These are phyloP conservation scores for Lumnitzera littorea DNA, from an alignment of 345 rosid genomes.

Conservation along the genomic window DNA sequence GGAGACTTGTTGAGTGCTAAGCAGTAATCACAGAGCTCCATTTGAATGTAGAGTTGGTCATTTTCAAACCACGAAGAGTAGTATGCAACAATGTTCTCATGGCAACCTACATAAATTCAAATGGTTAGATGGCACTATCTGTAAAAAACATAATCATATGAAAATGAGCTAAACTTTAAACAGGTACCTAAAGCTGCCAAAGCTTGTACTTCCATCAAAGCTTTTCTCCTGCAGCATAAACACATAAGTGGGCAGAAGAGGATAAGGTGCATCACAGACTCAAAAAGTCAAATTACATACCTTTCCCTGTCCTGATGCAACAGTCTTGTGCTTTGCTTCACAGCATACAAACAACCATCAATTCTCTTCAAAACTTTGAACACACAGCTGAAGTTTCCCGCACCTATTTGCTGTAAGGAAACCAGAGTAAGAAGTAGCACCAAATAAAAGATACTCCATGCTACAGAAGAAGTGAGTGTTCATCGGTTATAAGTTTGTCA, in stretches of 20 bases:
- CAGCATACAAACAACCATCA: slow-evolving; percentile 95
- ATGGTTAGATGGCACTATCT: neutral
- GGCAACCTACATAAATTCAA: slow-evolving; percentile 40
- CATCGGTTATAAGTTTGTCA: neutral
- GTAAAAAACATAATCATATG: neutral
- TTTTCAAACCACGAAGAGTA: slow-evolving; percentile 94
- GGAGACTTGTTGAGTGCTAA: slow-evolving; percentile 44
- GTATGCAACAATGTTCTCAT: slow-evolving; percentile 78
- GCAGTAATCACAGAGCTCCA: slow-evolving; percentile 90
- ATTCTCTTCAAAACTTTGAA: slow-evolving; percentile 90
- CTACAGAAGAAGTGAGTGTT: neutral
- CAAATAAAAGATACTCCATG: slow-evolving; percentile 2
- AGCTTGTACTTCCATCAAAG: slow-evolving; percentile 99
- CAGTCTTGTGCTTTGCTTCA: slow-evolving; percentile 64
- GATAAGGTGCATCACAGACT: slow-evolving; percentile 1
- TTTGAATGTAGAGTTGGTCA: slow-evolving; percentile 89
- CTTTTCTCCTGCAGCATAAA: slow-evolving; percentile 60
- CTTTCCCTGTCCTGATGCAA: slow-evolving; percentile 71
- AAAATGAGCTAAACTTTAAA: slow-evolving; percentile 7
- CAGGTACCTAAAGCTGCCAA: slow-evolving; percentile 80
- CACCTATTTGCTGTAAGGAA: slow-evolving; percentile 68
- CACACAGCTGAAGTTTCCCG: slow-evolving; percentile 81
- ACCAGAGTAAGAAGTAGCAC: slow-evolving; percentile 10
- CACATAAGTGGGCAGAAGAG: no score
- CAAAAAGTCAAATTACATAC: slow-evolving; percentile 22